Evolutionary conservation across 768 basidiomycete species (phyloP), one percentile per base, ranked within the genome.

Genomic region (Psilocybe azurescens): DNA sequence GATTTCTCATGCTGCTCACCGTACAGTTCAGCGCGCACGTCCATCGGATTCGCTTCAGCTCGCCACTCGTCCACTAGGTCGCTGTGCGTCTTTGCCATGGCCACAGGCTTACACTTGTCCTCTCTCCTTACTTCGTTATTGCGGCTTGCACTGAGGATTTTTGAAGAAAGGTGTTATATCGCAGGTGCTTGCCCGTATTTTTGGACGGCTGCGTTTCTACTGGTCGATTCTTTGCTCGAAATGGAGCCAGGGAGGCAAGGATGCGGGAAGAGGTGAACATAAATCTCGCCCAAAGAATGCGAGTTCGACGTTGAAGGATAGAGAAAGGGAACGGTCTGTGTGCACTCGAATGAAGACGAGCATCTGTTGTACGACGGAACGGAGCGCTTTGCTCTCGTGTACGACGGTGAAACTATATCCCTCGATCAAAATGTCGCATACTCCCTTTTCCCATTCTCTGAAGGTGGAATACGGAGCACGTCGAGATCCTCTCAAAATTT

Each of bases 401-500:
- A 20, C 18, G 48, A 41, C 20, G 57, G 47, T 11, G 55, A 61
- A 10, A 62, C 32, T 13, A 58, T 66, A 38, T 61, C 65, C 7
- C 61, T 66, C 13, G 63, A 64, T 44, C n/a, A 53, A 2, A 51
- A 58, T 36, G 52, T 66, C n/a, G 63, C 69, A 30, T 48, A 24
- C 32, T 68, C 72, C n/a, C 65, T 71, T 8, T 67, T 69, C 46
- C 70, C 69, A 7, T 73, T 68, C 56, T 50, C 60, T 3, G 48
- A 53, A 9, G 41, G 53, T 29, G 63, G 66, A 16, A 64, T 66
- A 6, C 68, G 61, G 11, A 67, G 61, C 46, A 65, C 59, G 51
- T 72, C 70, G 5, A 67, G 67, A 20, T 70, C 73, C n/a, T 71
- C 72, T 18, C 70, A 67, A 11, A 64, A 71, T 24, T 36, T 69